Evolutionary conservation across 2,329 filamentous ascomycete genomes (phyloP), one percentile per base, ranked within the genome.

Genomic region (Penicillium hesseltinei): DNA sequence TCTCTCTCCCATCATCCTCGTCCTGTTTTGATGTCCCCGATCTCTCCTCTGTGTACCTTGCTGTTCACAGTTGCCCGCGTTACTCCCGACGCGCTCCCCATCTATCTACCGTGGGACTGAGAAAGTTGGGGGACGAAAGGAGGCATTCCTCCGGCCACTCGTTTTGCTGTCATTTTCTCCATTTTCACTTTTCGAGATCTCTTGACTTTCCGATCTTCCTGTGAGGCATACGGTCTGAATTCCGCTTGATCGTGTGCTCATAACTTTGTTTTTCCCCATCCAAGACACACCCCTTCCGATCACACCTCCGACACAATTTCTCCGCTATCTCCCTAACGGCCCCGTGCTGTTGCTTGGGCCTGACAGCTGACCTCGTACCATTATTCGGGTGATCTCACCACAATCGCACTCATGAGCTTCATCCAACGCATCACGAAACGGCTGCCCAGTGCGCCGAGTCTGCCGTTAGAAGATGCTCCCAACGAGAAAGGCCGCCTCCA

Each of bases 371-470:
- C 45, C 44, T 25, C 43, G n/a, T 42, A 47, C 42, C 21, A 11
- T 29, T 29, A 35, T 42, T 36, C 48, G 60, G 62, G 62, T 52
- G 62, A 55, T 63, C 48, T 53, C 59, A 56, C 58, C 64, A 65
- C 63, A 56, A 63, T 66, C 64, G 71, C 69, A 69, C 66, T 66
- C 66, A 83, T 83, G 81, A 77, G 79, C 62, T 78, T 83, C 69
- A 78, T 82, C 68, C 80, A 82, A 66, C 78, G 81, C 61, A 74
- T 82, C 57, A 71, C 78, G 65, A 82, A 83, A 75, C 76, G 79
- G 68, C 69, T 83, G 61, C 80, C 81, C 52, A 75, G 77, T 48
- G 68, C 77, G 61, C 73, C 76, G 56, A 74, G 74, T 57, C 69
- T 79, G 54, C 77, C 80, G 31, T 61, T 80, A 49, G 80, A 81